Evolutionary conservation across 257 asterid genomes (phyloP), one percentile per base, ranked within the genome.

Genomic region (Solanum clarkiae): DNA sequence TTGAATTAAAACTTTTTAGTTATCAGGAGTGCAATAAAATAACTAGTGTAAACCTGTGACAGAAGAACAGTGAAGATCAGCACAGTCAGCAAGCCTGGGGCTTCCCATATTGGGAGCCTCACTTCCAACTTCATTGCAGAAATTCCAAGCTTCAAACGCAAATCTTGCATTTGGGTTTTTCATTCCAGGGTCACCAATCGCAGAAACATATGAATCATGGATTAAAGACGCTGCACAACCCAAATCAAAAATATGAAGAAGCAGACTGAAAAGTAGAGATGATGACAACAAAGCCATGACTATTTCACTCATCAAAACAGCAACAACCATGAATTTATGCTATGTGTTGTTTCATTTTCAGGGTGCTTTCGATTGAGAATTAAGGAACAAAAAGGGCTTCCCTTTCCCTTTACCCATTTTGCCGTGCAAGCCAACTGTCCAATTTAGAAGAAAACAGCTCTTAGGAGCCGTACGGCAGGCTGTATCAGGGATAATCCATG

Each of bases 41-140:
- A 70, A 51, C 14, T 14, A 59, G 42, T 82, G 57, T 54, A 70
- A 80, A 94, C 98, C 97, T 91, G 89, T 26, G 63, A 32, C 7
- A 36, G 60, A 44, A 18, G 88, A 83, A 88, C 95, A 93, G 85
- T 60, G 36, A 71, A 93, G 92, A 91, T 95, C 94, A 85, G 97
- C 88, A 88, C 98, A 95, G 80, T 93, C 98, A 84, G 97, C 98
- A 90, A 93, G 80, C 90, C 98, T 91, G 85, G 98, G 98, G 88
- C 98, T 93, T 72, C 95, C 97, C 95, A 91, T 92, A 20, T 87
- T 80, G 11, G 98, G 97, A 8, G 94, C 95, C 87, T 95, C 97
- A 10, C 49, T 15, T 17, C 98, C 98, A 74, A 95, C 98, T 89
- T 95, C 98, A 84, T 93, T 93, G 86, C 98, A 95, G 92, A 95